These are phyloP conservation scores for Anisodus acutangulus DNA, from an alignment of 257 asterid genomes.

Conservation along the genomic window DNA sequence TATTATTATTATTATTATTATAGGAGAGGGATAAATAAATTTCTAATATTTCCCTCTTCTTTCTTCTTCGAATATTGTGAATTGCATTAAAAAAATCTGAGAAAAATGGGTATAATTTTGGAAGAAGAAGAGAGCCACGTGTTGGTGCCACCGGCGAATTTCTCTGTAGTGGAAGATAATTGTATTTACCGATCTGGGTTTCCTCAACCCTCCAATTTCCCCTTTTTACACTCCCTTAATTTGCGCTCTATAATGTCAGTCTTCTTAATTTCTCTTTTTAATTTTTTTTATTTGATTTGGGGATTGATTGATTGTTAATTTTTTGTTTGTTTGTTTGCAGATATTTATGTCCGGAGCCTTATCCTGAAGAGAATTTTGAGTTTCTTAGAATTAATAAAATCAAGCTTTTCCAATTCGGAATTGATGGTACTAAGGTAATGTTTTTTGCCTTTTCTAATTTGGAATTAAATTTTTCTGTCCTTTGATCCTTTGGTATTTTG, in stretches of 20 bases:
- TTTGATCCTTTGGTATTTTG: background rate
- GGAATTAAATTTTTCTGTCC: background rate
- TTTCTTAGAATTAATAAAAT: slow-evolving; percentile 42
- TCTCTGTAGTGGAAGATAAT: slow-evolving; percentile 43
- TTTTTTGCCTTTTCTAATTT: background rate
- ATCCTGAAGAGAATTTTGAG: slow-evolving; percentile 47
- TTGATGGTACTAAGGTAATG: slow-evolving; percentile 52
- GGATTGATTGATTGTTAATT: background rate
- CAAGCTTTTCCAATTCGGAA: slow-evolving; percentile 50
- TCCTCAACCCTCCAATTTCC: slow-evolving; percentile 46
- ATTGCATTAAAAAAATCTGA: too few relatives aligned
- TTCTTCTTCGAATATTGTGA: too few relatives aligned
- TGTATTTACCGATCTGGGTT: slow-evolving; percentile 51
- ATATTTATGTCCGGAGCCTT: slow-evolving; percentile 52
- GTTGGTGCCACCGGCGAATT: slow-evolving; percentile 39
- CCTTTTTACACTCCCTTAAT: slow-evolving; percentile 45
- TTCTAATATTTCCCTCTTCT: too few relatives aligned
- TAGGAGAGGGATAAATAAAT: background rate
- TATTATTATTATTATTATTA: too few relatives aligned
- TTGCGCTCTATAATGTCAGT: slow-evolving; percentile 45
- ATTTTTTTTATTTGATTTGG: background rate
- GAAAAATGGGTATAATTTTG: slow-evolving; percentile 39
- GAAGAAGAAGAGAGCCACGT: slow-evolving; percentile 31
- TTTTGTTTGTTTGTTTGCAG: slow-evolving; percentile 33
- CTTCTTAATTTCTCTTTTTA: background rate